phyloP scores from a whole-genome alignment of 1,284 basidiomycete species.

The Kalmanozyma brasiliensis region DNA sequence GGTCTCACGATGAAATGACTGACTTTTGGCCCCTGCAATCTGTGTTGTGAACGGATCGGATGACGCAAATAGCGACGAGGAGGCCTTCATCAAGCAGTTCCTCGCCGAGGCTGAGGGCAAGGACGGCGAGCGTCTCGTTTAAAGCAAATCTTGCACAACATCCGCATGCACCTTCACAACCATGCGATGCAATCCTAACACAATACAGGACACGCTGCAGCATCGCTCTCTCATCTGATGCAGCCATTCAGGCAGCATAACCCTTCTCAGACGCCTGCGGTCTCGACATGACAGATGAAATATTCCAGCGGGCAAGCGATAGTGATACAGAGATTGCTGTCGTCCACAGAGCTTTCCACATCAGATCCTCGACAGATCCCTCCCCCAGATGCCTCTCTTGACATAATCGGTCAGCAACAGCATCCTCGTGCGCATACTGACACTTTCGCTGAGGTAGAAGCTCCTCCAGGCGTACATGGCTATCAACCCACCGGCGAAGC shows the following conservation, averaged over 20 bases:
- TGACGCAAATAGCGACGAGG: slow-evolving; percentile 54
- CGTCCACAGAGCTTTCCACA: not conserved
- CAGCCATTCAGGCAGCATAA: too few relatives aligned
- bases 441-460: slow-evolving; percentile 59
- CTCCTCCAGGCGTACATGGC: slow-evolving; percentile 66
- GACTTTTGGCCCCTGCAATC: not conserved
- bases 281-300: too few relatives aligned
- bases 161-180: too few relatives aligned
- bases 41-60: not conserved
- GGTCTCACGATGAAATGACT: too few relatives aligned
- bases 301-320: too few relatives aligned
- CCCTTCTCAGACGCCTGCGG: too few relatives aligned
- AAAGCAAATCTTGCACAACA: slow-evolving; percentile 6
- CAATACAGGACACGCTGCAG: not conserved
- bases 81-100: slow-evolving; percentile 67
- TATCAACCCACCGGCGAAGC: slow-evolving; percentile 62
- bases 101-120: slow-evolving; percentile 61
- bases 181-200: too few relatives aligned
- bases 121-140: slow-evolving; percentile 43
- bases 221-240: not conserved
- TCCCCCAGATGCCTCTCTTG: slow-evolving; percentile 61
- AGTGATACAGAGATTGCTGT: too few relatives aligned
- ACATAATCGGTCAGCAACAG: slow-evolving; percentile 64
- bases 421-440: slow-evolving; percentile 57
- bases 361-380: slow-evolving; percentile 53